Evolutionary conservation across 2,329 filamentous ascomycete genomes (phyloP), one percentile per base, ranked within the genome.

Genomic region (Aureobasidium leucospermi): DNA sequence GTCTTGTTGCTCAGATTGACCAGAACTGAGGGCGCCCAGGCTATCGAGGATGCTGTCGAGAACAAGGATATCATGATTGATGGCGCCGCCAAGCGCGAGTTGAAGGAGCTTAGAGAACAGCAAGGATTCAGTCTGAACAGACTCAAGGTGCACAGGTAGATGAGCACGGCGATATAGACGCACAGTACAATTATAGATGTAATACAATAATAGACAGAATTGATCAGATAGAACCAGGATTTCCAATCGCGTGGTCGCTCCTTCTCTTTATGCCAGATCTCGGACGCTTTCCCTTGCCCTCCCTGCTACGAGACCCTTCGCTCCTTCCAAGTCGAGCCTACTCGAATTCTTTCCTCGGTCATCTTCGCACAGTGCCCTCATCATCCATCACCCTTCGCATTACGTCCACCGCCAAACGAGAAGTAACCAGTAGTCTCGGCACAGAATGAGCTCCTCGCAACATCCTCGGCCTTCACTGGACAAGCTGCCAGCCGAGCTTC

Each of bases 1-100:
- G 83, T 84, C 52, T 67, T 85, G 16, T 72, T 90, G 60, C 74
- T 95, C 42, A 73, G 72, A 63, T 61, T 79, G 4, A 65, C 65
- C 9, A 38, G 41, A 23, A 56, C 58, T 10, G 58, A 60, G 38
- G 59, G 55, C 15, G 38, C 28, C 69, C 78, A 62, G 69, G 70
- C 6, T 58, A 55, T 46, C 51, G 66, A 19, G 55, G 65, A n/a
- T 58, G 39, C 45, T 28, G 52, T 46, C n/a, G 51, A 57, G 34
- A 48, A 64, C 13, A 46, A 64, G 13, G 65, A 58, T 13, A 45
- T 63, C 1, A 69, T 70, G 46, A 59, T 73, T 29, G 74, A 76
- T 60, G 73, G 73, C 16, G 74, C 74, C 43, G 74, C 73, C 29
- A 67, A 70, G 61, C 69, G 74, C 48, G 74, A 76, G 66, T 9